Evolutionary conservation across 208 protist genomes (phyloP), one percentile per base, ranked within the genome.

Genomic region (Acanthamoeba culbertsoni): DNA sequence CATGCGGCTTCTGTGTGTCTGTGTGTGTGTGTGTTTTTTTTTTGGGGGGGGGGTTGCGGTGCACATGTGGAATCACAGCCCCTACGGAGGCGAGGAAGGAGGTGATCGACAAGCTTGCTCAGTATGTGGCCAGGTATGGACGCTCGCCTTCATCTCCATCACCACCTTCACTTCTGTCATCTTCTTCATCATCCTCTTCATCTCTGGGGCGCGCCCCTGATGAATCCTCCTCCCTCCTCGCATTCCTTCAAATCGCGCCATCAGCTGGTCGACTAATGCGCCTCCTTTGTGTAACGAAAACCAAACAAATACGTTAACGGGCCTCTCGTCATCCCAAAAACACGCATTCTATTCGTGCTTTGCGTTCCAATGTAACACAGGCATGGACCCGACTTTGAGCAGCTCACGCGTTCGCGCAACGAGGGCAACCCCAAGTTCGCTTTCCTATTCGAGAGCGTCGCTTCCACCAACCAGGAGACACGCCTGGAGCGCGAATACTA

Each of bases 351-450:
- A 55, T 55, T 55, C 48, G 8, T 55, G 8, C 12, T 55, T 55
- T 55, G 8, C 18, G 8, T 55, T 55, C 5, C 20, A 28, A 6
- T 20, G 43, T 42, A n/a, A 14, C 31, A 35, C 63, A 75, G 63
- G 43, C 63, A 75, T 35, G 63, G 63, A 23, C 63, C 63, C 37
- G 63, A 75, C 63, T 75, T 75, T 75, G 63, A 75, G 63, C 63
- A 75, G 63, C 63, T 75, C 14, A 75, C 63, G 33, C 63, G 63
- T 2, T 75, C 63, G 63, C 63, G 63, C 63, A 75, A 75, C 63
- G 63, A 75, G 63, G 63, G 63, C 28, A 75, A 75, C 63, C 63
- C 63, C 63, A 75, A 75, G 31, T 75, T 75, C 63, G 63, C 14
- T 6, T 75, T 75, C 63, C 63, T 75, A 2, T 75, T 75, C 23